Percentiles rank a stretch among this genome's conserved stretches.
Conservation (phyloP, 345 rosid species). For the Euphorbia tirucalli region DNA sequence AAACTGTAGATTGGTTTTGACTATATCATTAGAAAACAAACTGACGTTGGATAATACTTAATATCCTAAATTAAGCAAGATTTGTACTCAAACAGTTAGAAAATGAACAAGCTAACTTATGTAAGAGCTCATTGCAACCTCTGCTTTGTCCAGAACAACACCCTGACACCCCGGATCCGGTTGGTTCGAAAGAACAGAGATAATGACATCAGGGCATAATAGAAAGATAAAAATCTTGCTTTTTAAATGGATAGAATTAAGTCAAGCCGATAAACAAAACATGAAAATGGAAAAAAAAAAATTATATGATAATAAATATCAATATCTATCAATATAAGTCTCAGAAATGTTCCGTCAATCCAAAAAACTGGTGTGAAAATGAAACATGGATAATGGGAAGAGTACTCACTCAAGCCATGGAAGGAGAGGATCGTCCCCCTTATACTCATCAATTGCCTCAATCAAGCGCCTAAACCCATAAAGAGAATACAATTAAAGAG, state of each 20-base stretch:
- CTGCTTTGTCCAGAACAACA: background rate
- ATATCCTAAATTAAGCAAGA: background rate
- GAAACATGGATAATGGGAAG: background rate
- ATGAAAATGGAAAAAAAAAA: too few relatives aligned
- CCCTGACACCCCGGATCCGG: background rate
- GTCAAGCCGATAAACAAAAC: background rate
- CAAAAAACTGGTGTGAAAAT: background rate
- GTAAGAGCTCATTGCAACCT: background rate
- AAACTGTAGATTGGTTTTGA: background rate
- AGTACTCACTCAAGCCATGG: slow-evolving; percentile 78
- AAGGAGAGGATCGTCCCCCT: slow-evolving; percentile 79
- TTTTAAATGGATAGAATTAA: background rate
- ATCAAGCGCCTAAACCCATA: slow-evolving; percentile 55
- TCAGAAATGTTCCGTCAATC: background rate
- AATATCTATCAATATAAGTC: too few relatives aligned
- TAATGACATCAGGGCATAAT: background rate
- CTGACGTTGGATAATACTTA: background rate
- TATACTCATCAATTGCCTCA: slow-evolving; percentile 64
- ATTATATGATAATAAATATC: too few relatives aligned
- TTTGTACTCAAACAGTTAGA: background rate
- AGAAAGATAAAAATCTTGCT: background rate
- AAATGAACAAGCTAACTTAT: background rate
- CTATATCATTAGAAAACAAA: background rate
- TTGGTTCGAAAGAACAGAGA: background rate
- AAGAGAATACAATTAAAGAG: background rate